These are phyloP conservation scores for Choiromyces venosus DNA, from an alignment of 495 filamentous ascomycete genomes.

Conservation along the genomic window DNA sequence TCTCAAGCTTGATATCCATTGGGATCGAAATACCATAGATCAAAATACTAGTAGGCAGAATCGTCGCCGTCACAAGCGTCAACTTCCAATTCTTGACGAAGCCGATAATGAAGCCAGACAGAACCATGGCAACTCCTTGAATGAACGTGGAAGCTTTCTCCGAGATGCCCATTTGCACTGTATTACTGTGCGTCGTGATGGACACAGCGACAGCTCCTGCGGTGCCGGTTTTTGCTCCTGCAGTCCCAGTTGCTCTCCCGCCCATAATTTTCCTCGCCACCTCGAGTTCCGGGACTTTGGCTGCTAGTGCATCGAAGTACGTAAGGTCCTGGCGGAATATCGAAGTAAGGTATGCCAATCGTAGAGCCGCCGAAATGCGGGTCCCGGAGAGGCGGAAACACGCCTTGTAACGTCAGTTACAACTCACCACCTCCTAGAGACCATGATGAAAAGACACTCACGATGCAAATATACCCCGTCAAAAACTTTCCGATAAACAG, in stretches of 20 bases:
- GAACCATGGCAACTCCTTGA: slow-evolving; percentile 51
- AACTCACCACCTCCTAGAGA: not conserved
- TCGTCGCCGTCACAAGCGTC: slow-evolving; percentile 53
- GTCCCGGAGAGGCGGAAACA: slow-evolving; percentile 54
- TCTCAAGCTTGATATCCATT: slow-evolving; percentile 53
- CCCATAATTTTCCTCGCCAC: not conserved
- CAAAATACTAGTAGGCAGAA: slow-evolving; percentile 53
- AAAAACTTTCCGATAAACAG: slow-evolving; percentile 58
- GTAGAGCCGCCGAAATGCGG: slow-evolving; percentile 52
- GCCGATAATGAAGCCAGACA: slow-evolving; percentile 52
- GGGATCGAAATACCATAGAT: slow-evolving; percentile 55
- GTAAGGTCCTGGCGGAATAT: slow-evolving; percentile 53
- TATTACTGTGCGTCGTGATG: slow-evolving; percentile 60
- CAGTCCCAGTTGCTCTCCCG: not conserved
- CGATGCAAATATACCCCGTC: slow-evolving; percentile 50
- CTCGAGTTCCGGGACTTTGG: slow-evolving; percentile 22
- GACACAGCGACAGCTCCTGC: slow-evolving; percentile 48
- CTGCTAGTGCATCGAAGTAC: slow-evolving; percentile 46
- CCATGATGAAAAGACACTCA: slow-evolving; percentile 4
- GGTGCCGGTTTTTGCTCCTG: slow-evolving; percentile 18
- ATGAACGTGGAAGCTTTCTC: slow-evolving; percentile 55
- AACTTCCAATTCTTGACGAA: slow-evolving; percentile 56
- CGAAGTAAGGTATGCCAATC: slow-evolving; percentile 51
- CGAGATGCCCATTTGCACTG: slow-evolving; percentile 62
- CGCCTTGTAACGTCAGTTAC: slow-evolving; percentile 45